phyloP scores from a whole-genome alignment of 2,329 filamentous ascomycete species.

The Beauveria brongniartii region DNA sequence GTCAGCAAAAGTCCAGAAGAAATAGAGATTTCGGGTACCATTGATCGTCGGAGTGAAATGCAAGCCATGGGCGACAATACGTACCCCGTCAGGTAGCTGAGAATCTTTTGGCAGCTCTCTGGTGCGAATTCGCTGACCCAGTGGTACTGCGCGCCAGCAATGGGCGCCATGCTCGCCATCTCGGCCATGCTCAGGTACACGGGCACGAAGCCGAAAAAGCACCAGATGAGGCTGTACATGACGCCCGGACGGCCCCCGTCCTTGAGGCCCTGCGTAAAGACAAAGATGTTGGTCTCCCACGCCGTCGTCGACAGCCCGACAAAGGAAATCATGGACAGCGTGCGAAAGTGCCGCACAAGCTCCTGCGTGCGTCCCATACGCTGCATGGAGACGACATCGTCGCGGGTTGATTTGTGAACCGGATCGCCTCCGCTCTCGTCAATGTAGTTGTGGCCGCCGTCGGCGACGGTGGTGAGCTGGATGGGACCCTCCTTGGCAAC shows the following conservation, averaged over 20 bases:
- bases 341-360: conserved; percentile 9
- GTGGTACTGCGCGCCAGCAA: conserved; percentile 18
- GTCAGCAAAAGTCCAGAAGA: too few relatives aligned
- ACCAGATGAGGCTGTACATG: conserved; percentile 9
- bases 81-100: conserved; percentile 11
- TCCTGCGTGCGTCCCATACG: conserved; percentile 11
- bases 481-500: background rate
- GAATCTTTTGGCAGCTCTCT: conserved; percentile 4
- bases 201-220: conserved; percentile 10
- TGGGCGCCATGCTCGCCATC: conserved; percentile 18
- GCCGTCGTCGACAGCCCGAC: conserved; percentile 4
- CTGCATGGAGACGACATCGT: conserved; percentile 5
- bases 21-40: too few relatives aligned
- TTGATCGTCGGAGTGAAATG: background rate
- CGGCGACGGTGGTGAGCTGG: background rate
- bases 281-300: conserved; percentile 10
- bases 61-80: background rate
- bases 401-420: background rate
- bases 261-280: conserved; percentile 7
- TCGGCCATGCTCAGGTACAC: conserved; percentile 16
- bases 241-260: conserved; percentile 11
- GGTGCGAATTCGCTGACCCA: conserved; percentile 16
- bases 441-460: background rate
- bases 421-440: background rate
- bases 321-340: conserved; percentile 10